phyloP scores from a whole-genome alignment of 2,329 filamentous ascomycete species.

The Colletotrichum gloeosporioides region DNA sequence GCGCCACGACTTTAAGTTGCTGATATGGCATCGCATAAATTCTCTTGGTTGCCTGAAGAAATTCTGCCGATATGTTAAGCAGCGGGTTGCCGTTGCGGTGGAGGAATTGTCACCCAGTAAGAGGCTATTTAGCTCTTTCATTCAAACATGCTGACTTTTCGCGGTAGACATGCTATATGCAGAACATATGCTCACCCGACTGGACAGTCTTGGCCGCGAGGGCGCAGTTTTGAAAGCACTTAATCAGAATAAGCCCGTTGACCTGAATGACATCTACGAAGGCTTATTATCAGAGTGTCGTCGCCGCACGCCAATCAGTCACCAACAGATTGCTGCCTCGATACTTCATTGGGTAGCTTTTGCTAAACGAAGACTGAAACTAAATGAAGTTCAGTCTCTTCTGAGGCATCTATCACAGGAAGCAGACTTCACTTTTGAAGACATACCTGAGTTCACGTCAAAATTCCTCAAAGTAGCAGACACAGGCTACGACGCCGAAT shows the following conservation, averaged over 20 bases:
- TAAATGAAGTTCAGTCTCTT: not conserved
- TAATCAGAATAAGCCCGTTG: not conserved
- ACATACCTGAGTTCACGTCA: not conserved
- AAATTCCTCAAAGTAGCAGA: not conserved
- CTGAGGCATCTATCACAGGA: not conserved
- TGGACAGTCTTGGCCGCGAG: not conserved
- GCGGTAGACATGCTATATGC: not conserved
- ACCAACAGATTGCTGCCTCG: not conserved
- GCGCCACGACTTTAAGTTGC: not conserved
- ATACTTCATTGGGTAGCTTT: not conserved
- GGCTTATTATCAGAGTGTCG: not conserved
- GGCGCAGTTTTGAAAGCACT: not conserved
- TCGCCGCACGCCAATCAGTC: not conserved
- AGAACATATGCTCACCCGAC: not conserved
- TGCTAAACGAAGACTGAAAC: not conserved
- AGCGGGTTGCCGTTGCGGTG: not conserved
- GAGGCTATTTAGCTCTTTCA: not conserved
- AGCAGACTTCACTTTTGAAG: not conserved
- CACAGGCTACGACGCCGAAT: not conserved
- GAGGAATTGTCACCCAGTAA: not conserved
- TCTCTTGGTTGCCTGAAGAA: not conserved
- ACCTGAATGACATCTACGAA: not conserved
- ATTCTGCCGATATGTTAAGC: not conserved
- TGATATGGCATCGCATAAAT: not conserved
- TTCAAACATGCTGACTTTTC: not conserved